phyloP scores from a whole-genome alignment of 345 rosid species.

The Hypericum perforatum region DNA sequence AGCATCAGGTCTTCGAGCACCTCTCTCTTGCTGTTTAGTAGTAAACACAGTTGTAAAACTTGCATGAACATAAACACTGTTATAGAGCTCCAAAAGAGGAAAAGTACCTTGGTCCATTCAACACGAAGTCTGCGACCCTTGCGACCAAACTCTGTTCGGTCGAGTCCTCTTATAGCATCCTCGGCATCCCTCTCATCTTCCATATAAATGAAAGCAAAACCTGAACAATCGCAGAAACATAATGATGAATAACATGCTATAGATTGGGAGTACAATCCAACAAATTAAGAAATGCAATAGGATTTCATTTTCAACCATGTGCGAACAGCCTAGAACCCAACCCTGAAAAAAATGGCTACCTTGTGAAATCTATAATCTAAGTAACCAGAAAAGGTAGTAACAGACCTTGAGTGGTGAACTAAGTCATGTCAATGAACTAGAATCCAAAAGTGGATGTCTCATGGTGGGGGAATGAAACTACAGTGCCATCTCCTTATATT shows the following conservation, averaged over 20 bases:
- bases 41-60: not conserved
- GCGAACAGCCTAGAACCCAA: conserved; percentile 24
- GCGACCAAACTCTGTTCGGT: conserved; percentile 68
- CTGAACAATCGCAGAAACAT: conserved; percentile 22
- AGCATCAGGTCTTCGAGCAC: conserved; percentile 33
- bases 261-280: too few relatives aligned
- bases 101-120: conserved; percentile 89
- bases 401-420: conserved; percentile 80
- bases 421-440: conserved; percentile 85
- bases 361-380: conserved; percentile 52
- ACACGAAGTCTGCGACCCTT: conserved; percentile 94
- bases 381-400: conserved; percentile 61
- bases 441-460: conserved; percentile 72
- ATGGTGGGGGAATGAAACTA: conserved; percentile 56
- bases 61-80: not conserved
- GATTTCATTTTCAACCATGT: conserved; percentile 17
- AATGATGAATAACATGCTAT: not conserved
- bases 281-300: not conserved
- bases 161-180: conserved; percentile 93
- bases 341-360: conserved; percentile 32
- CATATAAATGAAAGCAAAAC: conserved; percentile 92
- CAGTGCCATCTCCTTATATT: conserved; percentile 55
- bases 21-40: conserved; percentile 67
- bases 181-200: conserved; percentile 97
- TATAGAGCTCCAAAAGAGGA: not conserved